Evolutionary conservation across 345 rosid genomes (phyloP).

Genomic region (Citrus sp.): DNA sequence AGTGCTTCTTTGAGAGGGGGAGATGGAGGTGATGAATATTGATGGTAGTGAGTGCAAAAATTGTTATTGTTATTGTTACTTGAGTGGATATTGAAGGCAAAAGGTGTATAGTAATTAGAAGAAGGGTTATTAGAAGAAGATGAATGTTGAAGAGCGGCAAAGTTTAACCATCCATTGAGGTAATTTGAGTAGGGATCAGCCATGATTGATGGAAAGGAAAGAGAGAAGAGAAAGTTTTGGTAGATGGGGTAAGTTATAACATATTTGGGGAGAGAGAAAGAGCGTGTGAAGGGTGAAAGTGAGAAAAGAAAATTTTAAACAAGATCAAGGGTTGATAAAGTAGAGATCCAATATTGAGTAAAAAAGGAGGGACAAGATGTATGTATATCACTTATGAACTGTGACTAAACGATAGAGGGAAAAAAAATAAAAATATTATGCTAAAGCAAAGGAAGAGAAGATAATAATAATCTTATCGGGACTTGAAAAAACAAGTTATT

Average conservation of each 20-base stretch:
- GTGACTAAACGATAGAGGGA: slow-evolving; percentile 44
- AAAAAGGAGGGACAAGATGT: slow-evolving; percentile 41
- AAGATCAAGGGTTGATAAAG: slow-evolving; percentile 21
- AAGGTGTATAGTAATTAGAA: slow-evolving; percentile 25
- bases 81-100: slow-evolving; percentile 28
- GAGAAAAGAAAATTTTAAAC: slow-evolving; percentile 7
- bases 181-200: slow-evolving; percentile 57
- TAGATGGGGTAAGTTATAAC: slow-evolving; percentile 24
- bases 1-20: slow-evolving; percentile 88
- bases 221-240: slow-evolving; percentile 12
- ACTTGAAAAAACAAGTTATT: slow-evolving; percentile 40
- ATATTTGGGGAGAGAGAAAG: not conserved
- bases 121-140: slow-evolving; percentile 30
- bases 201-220: slow-evolving; percentile 37
- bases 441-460: slow-evolving; percentile 22
- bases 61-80: slow-evolving; percentile 17
- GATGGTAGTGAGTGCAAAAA: slow-evolving; percentile 12
- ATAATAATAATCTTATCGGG: slow-evolving; percentile 41
- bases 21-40: slow-evolving; percentile 43
- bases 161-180: slow-evolving; percentile 50
- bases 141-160: slow-evolving; percentile 32
- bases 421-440: slow-evolving; percentile 9
- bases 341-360: slow-evolving; percentile 27
- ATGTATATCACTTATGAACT: slow-evolving; percentile 37
- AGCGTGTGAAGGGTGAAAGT: slow-evolving; percentile 12